Base-by-base conservation (phyloP, 2,329 filamentous ascomycete genomes). In the Metarhizium humberi region DNA sequence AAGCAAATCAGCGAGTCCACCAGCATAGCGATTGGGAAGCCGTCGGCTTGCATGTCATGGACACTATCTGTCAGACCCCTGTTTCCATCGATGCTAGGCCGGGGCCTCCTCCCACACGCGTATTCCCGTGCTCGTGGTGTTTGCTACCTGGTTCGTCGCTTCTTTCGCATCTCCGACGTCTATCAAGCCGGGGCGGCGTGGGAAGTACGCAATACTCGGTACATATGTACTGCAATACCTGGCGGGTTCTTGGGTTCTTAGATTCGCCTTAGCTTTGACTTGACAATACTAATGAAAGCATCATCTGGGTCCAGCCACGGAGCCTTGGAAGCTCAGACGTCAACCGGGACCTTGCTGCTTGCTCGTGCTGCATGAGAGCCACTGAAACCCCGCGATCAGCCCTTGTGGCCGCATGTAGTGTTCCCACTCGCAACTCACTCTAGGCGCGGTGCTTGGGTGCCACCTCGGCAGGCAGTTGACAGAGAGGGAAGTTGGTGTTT, bases 341-440 rank as follows among this genome's bases (percentile, higher is more conserved):
- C 40, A 43, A 18, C 40, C 11, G 14, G 40, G 13, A 14, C 14
- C 14, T 43, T 18, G n/a, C 14, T 6, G 14, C 40, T 48, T 30
- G 10, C 4, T 48, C 2, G 45, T 6, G 10, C 38, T 50, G 45
- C 29, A 3, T n/a, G 50, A 30, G 53, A 60, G 61, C 66, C 66
- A 68, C 62, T 69, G 63, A 58, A 61, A 67, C 63, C 61, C 64
- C 64, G 57, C 61, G 60, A 59, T 63, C 51, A 42, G 54, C 58
- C 65, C 64, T 60, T 68, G 64, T 68, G 67, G 62, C 50, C 59
- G 57, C 52, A 58, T 50, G 57, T 54, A 54, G 58, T 53, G 55
- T 61, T 63, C 53, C 59, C 58, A 59, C 54, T 59, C 58, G 43
- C 18, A 20, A 7, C 18, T 20, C 38, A 16, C 34, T 43, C n/a